Evolutionary conservation across 2,329 filamentous ascomycete species (phyloP), one percentile per base, ranked within the genome.

Genomic region (Cryphonectria radicalis): DNA sequence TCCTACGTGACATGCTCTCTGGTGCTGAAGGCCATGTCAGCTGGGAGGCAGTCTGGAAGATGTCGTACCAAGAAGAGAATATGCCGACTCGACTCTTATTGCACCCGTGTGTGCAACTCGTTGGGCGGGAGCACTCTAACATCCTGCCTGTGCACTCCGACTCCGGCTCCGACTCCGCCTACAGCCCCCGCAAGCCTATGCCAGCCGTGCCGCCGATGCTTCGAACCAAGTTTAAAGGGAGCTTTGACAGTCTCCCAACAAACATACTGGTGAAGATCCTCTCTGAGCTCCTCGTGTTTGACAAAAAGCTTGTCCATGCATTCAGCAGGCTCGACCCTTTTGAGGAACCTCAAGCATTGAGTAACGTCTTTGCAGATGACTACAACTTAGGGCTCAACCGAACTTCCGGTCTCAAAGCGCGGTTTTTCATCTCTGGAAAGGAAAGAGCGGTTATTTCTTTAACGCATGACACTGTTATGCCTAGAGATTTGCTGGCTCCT

Each of bases 361-460:
- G 6, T 32, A 25, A 43, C 28, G 46, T 2, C 40, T 66, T 35
- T 4, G 17, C 42, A 5, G 42, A 35, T 53, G 28, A 35, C 2
- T 19, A 65, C 11, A 22, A 65, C 11, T 28, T 50, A 19, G 32
- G 32, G 11, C 59, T 35, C 2, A n/a, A 17, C 0, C 4, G 10
- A 2, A 28, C 13, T 1, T 67, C 67, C 4, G 70, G 70, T 13
- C 7, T 70, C 4, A 10, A 22, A 1, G 59, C 59, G 0, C 68
- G 68, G 2, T 68, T 73, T 63, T 73, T 66, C n/a, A 60, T 73
- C 8, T 64, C 68, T 1, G 53, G 17, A 2, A 66, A 63, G 1
- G 1, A 42, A 2, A 3, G 57, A 25, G 46, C 35, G 14, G 1
- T 1, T 0, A 10, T 73, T 3, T 68, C 63, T 25, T 57, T 73